Conservation (phyloP, 495 filamentous ascomycete genomes). For the Neurospora sp. region DNA sequence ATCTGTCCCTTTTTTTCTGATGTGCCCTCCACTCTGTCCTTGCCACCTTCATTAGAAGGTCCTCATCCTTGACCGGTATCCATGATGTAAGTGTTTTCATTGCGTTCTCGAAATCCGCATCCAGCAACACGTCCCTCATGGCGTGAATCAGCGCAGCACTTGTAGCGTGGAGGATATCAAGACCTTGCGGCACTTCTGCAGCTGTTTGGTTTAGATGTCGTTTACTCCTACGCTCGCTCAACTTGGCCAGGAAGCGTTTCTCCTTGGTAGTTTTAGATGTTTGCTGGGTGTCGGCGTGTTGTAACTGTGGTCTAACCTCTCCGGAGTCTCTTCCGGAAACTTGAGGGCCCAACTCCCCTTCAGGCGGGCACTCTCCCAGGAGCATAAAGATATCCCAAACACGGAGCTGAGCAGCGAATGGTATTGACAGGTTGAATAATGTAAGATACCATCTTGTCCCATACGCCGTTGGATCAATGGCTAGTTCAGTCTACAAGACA, state of each 20-base stretch:
- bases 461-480: conserved; percentile 81
- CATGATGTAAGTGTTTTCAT: conserved; percentile 97
- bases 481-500: conserved; percentile 55
- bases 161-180: conserved; percentile 86
- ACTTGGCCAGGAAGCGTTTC: neutral
- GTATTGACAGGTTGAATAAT: conserved; percentile 94
- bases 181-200: conserved; percentile 28
- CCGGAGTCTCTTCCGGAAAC: neutral
- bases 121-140: conserved; percentile 80
- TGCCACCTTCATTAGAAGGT: conserved; percentile 90
- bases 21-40: conserved; percentile 81
- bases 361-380: conserved; percentile 56
- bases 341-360: conserved; percentile 12
- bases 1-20: conserved; percentile 22
- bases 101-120: conserved; percentile 91
- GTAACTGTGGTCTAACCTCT: neutral
- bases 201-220: neutral
- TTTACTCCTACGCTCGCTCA: neutral
- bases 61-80: conserved; percentile 92
- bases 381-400: conserved; percentile 99
- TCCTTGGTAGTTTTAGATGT: neutral
- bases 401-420: conserved; percentile 91
- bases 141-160: conserved; percentile 88
- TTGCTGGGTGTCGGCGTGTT: conserved; percentile 4
- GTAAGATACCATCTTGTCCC: conserved; percentile 97